Evolutionary conservation across 176 grass and related monocot species (phyloP).

Genomic region (Paspalum vaginatum): DNA sequence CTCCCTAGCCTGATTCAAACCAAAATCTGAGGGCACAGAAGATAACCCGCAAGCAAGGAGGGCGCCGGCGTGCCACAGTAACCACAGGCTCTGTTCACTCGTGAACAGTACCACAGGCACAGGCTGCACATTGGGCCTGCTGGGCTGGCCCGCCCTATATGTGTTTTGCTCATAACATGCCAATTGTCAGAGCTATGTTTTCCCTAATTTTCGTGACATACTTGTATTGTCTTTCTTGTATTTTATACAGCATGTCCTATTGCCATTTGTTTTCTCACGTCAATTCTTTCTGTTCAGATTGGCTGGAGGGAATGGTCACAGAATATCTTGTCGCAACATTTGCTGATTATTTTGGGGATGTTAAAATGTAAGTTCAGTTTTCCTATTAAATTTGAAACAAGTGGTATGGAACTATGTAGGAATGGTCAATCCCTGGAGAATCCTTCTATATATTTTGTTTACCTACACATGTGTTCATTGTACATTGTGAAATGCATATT

Average conservation of each 20-base stretch:
- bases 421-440: constrained; percentile 22
- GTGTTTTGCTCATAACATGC: too few species aligned
- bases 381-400: constrained; percentile 16
- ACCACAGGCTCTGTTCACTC: too few species aligned
- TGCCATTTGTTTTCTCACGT: constrained; percentile 41
- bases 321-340: constrained; percentile 93
- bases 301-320: constrained; percentile 80
- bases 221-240: background rate
- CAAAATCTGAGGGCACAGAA: too few species aligned
- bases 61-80: too few species aligned
- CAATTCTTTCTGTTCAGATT: constrained; percentile 58
- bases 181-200: background rate
- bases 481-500: background rate
- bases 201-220: background rate
- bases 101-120: too few species aligned
- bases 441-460: constrained; percentile 29
- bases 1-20: too few species aligned
- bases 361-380: constrained; percentile 86
- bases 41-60: too few species aligned
- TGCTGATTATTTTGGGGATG: constrained; percentile 94
- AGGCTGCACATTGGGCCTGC: too few species aligned
- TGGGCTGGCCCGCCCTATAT: too few species aligned
- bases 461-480: background rate
- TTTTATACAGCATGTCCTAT: background rate
- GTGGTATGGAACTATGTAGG: constrained; percentile 3